Conservation (phyloP, 73 alveolate species). For the Stentor roeselii region DNA sequence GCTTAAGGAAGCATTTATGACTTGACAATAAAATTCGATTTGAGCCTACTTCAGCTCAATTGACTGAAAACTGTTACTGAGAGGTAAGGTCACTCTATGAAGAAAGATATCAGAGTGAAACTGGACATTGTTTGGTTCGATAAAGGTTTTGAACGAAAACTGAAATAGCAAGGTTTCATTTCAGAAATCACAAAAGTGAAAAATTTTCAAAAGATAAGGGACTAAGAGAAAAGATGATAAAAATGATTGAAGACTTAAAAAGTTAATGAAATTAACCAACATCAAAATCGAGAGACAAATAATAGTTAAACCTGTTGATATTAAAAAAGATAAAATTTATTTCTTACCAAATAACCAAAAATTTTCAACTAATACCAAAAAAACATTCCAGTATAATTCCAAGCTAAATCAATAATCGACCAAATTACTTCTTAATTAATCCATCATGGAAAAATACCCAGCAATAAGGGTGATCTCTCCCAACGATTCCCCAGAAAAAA, state of each 20-base stretch:
- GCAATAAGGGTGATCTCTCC: too few species aligned
- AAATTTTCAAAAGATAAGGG: slow-evolving; percentile 40
- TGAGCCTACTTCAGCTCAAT: slow-evolving; percentile 46
- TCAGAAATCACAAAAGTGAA: slow-evolving; percentile 30
- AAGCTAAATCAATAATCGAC: too few species aligned
- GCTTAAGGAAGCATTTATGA: slow-evolving; percentile 44
- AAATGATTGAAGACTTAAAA: slow-evolving; percentile 1
- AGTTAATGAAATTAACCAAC: neutral
- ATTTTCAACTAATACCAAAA: too few species aligned
- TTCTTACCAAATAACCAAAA: too few species aligned
- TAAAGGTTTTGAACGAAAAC: slow-evolving; percentile 34
- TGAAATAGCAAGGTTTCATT: slow-evolving; percentile 30
- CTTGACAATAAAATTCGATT: slow-evolving; percentile 52
- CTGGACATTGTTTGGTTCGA: slow-evolving; percentile 34
- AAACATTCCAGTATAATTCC: too few species aligned
- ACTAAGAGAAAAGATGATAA: slow-evolving; percentile 39
- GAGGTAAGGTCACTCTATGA: slow-evolving; percentile 44
- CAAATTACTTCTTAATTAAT: too few species aligned
- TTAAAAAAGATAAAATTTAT: too few species aligned
- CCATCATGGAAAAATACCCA: too few species aligned
- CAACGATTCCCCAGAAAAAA: too few species aligned
- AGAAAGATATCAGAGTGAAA: slow-evolving; percentile 41
- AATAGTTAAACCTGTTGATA: too few species aligned
- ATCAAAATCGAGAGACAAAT: too few species aligned
- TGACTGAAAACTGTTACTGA: slow-evolving; percentile 48